Evolutionary conservation across 2,329 filamentous ascomycete species (phyloP).

Genomic region (Ilyonectria mors-panacis): DNA sequence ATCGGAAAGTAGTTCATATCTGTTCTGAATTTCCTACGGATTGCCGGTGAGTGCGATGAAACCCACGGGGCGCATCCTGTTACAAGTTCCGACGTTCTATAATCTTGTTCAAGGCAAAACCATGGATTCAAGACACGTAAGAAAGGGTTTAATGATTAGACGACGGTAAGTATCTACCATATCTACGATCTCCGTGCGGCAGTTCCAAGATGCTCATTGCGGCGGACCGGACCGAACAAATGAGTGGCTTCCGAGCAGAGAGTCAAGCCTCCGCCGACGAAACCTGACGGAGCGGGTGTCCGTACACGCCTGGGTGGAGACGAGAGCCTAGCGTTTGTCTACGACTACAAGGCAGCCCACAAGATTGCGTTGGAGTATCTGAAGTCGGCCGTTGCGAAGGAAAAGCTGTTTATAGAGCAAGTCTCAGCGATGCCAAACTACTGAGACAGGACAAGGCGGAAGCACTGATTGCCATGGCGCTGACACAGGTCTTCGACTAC

Average conservation of each 20-base stretch:
- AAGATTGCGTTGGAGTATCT: conserved; percentile 23
- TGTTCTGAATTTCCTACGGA: no score
- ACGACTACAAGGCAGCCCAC: conserved; percentile 34
- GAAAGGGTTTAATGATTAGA: no score
- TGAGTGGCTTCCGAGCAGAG: conserved; percentile 27
- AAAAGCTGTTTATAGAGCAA: conserved; percentile 30
- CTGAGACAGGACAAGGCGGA: conserved; percentile 15
- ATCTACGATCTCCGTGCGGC: no score
- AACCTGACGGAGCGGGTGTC: conserved; percentile 30
- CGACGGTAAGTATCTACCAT: no score
- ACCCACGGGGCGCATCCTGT: no score
- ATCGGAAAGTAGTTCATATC: no score
- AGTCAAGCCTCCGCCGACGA: conserved; percentile 23
- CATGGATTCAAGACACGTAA: no score
- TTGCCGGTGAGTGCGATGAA: no score
- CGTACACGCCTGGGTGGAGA: conserved; percentile 19
- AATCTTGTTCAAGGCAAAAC: no score
- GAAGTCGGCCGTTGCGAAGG: conserved; percentile 19
- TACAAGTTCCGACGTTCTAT: no score
- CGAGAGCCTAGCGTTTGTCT: conserved; percentile 23
- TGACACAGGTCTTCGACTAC: conserved; percentile 42
- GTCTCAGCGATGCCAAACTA: conserved; percentile 7
- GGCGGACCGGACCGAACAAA: conserved; percentile 23
- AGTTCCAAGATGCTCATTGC: no score
- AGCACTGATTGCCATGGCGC: conserved; percentile 36